A percentile compares a stretch with the other conserved stretches of the same genome.
These are phyloP conservation scores for Silene noctiflora DNA, from an alignment of 179 eudicot genomes.

Conservation along the genomic window DNA sequence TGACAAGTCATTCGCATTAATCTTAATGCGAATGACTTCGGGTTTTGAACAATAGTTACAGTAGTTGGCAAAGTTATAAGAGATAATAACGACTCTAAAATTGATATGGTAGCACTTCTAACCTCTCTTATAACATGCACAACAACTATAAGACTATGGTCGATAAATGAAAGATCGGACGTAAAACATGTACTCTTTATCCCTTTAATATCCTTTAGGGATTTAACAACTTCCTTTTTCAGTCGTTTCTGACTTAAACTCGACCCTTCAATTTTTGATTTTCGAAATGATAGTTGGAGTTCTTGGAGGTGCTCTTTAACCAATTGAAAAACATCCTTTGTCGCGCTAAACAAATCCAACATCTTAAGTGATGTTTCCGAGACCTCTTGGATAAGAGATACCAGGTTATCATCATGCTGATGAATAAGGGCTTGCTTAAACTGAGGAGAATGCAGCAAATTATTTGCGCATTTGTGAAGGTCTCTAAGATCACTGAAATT, in stretches of 20 bases:
- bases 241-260: conserved; percentile 38
- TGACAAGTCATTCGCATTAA: conserved; percentile 42
- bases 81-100: conserved; percentile 45
- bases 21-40: conserved; percentile 31
- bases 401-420: conserved; percentile 24
- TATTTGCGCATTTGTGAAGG: conserved; percentile 43
- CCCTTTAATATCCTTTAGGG: conserved; percentile 38
- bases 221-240: conserved; percentile 42
- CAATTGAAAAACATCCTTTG: conserved; percentile 21
- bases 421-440: conserved; percentile 31
- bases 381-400: conserved; percentile 22
- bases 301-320: conserved; percentile 31
- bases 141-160: conserved; percentile 41
- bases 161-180: conserved; percentile 24
- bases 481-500: conserved; percentile 38
- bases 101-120: conserved; percentile 39
- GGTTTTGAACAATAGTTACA: conserved; percentile 17
- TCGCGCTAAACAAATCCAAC: conserved; percentile 27
- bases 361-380: conserved; percentile 28
- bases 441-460: conserved; percentile 37
- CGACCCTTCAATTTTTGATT: conserved; percentile 23
- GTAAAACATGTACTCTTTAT: conserved; percentile 29
- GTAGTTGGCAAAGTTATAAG: conserved; percentile 45
- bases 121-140: conserved; percentile 54
- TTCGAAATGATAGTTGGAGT: conserved; percentile 18